A percentile compares a stretch with the other conserved stretches of the same genome.
Evolutionary conservation across 441 rosid species (phyloP).

Genomic region (Macaranga tanarius): DNA sequence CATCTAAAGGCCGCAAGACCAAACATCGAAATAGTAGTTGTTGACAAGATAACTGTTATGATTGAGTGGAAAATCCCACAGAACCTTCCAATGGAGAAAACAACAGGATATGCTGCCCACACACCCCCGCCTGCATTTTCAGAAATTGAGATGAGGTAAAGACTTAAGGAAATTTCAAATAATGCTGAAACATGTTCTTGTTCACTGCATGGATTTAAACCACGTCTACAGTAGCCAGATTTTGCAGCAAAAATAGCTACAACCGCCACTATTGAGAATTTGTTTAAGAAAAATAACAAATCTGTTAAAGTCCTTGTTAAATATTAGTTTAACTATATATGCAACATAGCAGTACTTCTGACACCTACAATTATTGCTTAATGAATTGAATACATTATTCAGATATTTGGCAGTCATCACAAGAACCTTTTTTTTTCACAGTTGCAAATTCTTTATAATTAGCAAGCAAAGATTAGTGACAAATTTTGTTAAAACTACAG

Average conservation of each 20-base stretch:
- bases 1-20: slow-evolving; percentile 64
- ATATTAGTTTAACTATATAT: background rate
- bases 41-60: slow-evolving; percentile 42
- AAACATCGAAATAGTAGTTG: slow-evolving; percentile 60
- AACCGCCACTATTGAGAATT: background rate
- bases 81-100: slow-evolving; percentile 64
- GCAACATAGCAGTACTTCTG: background rate
- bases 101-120: slow-evolving; percentile 77
- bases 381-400: background rate
- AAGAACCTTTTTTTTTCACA: no score
- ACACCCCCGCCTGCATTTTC: slow-evolving; percentile 77
- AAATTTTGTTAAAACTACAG: background rate
- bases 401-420: background rate
- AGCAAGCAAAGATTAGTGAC: background rate
- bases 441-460: background rate
- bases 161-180: background rate
- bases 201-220: background rate
- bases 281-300: background rate
- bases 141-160: slow-evolving; percentile 19
- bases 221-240: background rate
- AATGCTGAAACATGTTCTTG: background rate
- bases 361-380: background rate
- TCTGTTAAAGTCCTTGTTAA: background rate
- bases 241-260: background rate
- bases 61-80: slow-evolving; percentile 55